Percentiles rank a stretch among this genome's conserved stretches.
Conservation (phyloP, 1,139 yeast species). For the Scheffersomyces insectosa region DNA sequence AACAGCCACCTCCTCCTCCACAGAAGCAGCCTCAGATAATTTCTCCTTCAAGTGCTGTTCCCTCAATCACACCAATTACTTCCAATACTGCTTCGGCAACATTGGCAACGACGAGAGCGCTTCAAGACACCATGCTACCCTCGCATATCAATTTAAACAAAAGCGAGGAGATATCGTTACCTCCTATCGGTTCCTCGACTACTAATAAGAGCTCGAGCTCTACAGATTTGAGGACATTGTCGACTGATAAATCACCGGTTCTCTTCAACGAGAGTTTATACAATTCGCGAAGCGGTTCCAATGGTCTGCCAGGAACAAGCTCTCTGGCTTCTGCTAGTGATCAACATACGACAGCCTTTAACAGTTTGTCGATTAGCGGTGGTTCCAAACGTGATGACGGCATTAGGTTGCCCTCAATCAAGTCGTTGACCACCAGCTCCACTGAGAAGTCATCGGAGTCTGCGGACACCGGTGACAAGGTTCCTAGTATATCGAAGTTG, state of each 20-base stretch:
- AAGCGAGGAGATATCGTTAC: neutral
- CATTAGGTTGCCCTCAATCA: constrained; percentile 27
- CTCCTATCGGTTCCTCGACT: neutral
- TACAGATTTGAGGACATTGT: neutral
- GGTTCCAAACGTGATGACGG: constrained; percentile 8
- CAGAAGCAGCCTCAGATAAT: neutral
- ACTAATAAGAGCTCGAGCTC: neutral
- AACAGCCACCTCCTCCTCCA: neutral
- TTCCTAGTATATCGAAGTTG: constrained; percentile 34
- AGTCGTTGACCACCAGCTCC: constrained; percentile 12
- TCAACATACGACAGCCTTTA: constrained; percentile 13
- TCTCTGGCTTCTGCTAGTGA: neutral
- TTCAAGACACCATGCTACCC: no score
- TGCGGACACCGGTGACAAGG: constrained; percentile 15
- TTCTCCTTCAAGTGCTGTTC: neutral
- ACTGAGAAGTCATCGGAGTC: neutral
- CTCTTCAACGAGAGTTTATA: constrained; percentile 3
- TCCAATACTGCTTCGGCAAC: neutral
- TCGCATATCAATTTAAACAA: neutral
- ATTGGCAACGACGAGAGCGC: neutral
- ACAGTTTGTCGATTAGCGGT: constrained; percentile 13
- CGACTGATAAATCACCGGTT: constrained; percentile 4
- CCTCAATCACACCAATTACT: neutral
- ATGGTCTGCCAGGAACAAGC: no score
- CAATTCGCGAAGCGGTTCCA: no score